Conservation (phyloP, 2,329 filamentous ascomycete genomes). For the Dactylonectria macrodidyma region DNA sequence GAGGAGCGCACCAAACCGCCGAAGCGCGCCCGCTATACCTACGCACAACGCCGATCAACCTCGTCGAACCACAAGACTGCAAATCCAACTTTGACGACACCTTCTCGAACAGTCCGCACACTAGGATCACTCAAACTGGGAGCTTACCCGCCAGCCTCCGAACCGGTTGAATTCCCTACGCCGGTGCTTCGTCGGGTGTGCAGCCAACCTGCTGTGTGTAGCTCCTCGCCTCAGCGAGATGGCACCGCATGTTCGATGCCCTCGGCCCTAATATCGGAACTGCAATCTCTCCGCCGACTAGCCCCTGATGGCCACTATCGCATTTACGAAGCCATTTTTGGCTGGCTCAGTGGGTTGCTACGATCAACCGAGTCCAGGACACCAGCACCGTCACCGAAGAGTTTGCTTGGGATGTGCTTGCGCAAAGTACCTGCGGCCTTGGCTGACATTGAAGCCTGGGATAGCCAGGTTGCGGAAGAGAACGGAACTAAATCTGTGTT, state of each 20-base stretch:
- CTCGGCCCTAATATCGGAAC: conserved; percentile 36
- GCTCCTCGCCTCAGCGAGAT: conserved; percentile 9
- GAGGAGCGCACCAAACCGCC: conserved; percentile 22
- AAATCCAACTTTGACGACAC: conserved; percentile 36
- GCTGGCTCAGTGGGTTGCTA: conserved; percentile 50
- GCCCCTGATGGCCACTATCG: conserved; percentile 45
- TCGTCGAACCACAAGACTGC: conserved; percentile 20
- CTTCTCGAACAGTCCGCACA: conserved; percentile 48
- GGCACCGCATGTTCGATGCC: conserved; percentile 16
- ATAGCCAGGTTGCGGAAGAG: conserved; percentile 43
- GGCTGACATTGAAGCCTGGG: conserved; percentile 53
- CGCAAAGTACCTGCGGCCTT: conserved; percentile 50
- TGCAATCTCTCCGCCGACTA: conserved; percentile 44
- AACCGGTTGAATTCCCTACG: conserved; percentile 49
- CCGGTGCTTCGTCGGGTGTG: conserved; percentile 49
- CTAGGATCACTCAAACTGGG: conserved; percentile 50
- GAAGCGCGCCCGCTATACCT: conserved; percentile 52
- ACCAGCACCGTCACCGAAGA: conserved; percentile 47
- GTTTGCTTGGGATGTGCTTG: conserved; percentile 56
- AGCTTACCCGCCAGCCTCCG: conserved; percentile 43
- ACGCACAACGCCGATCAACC: conserved; percentile 42
- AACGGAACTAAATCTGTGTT: conserved; percentile 45
- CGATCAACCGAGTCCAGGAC: conserved; percentile 44
- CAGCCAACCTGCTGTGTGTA: conserved; percentile 32
- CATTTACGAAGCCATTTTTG: conserved; percentile 53